Conservation (phyloP, 78 protist genomes). For the slime mould (Dictyostelium discoideum) region dicty_2.7 NC_007088.5:2088001-2088500, state of each 20-base stretch:
- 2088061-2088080: no score
- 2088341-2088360: conserved; percentile 25
- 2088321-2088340: conserved; percentile 2
- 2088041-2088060: neutral
- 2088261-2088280: conserved; percentile 47
- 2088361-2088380: neutral
- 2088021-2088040: no score
- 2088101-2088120: neutral
- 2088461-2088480: conserved; percentile 36
- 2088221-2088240: neutral
- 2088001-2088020: no score
- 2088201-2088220: neutral
- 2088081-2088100: neutral
- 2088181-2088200: neutral
- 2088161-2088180: neutral
- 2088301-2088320: neutral
- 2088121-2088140: neutral
- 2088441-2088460: conserved; percentile 13
- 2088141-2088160: neutral
- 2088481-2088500: conserved; percentile 42
- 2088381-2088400: conserved; percentile 54
- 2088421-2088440: neutral
- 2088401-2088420: conserved; percentile 41
- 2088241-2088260: neutral
- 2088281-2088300: neutral